Percentiles rank a stretch among this genome's conserved stretches.
These are phyloP conservation scores for Maudiozyma humilis DNA, from an alignment of 1,139 yeast genomes.

Conservation along the genomic window DNA sequence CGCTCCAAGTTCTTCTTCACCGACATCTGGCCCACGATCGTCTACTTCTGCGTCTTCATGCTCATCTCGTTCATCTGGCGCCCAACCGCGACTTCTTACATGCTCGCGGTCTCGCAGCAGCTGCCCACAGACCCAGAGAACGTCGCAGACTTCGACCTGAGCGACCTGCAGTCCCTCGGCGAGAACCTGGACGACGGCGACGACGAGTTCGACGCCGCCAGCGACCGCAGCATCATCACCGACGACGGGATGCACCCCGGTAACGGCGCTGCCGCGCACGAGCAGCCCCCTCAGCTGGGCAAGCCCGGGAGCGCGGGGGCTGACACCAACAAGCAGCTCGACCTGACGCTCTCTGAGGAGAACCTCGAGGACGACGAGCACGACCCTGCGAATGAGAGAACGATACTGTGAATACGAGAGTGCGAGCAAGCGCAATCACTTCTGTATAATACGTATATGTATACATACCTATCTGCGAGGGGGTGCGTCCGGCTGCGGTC, in stretches of 20 bases:
- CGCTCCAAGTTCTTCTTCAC: slow-evolving; percentile 78
- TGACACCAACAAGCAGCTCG: slow-evolving; percentile 10
- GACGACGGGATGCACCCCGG: slow-evolving; percentile 11
- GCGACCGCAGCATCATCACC: slow-evolving; percentile 12
- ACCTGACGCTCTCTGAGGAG: slow-evolving; percentile 18
- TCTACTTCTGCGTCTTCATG: slow-evolving; percentile 76
- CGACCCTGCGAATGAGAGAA: slow-evolving; percentile 5
- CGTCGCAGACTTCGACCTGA: slow-evolving; percentile 68
- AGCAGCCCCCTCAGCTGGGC: slow-evolving; percentile 2
- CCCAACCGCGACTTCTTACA: slow-evolving; percentile 90
- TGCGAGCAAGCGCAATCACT: too few relatives aligned
- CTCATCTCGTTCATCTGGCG: slow-evolving; percentile 91
- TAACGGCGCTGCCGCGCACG: background rate
- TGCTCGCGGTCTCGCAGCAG: slow-evolving; percentile 92
- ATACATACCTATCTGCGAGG: too few relatives aligned
- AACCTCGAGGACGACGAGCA: slow-evolving; percentile 15
- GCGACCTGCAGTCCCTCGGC: slow-evolving; percentile 51
- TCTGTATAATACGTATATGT: background rate
- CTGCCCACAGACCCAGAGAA: slow-evolving; percentile 73
- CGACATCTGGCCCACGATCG: slow-evolving; percentile 92
- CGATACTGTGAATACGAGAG: slow-evolving; percentile 1
- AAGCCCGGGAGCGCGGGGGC: slow-evolving; percentile 1
- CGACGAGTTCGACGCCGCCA: slow-evolving; percentile 14
- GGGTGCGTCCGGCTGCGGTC: too few relatives aligned
- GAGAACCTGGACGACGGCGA: slow-evolving; percentile 22